phyloP scores from a whole-genome alignment of 2,329 filamentous ascomycete genomes.

The Colletotrichum spaethianum region DNA sequence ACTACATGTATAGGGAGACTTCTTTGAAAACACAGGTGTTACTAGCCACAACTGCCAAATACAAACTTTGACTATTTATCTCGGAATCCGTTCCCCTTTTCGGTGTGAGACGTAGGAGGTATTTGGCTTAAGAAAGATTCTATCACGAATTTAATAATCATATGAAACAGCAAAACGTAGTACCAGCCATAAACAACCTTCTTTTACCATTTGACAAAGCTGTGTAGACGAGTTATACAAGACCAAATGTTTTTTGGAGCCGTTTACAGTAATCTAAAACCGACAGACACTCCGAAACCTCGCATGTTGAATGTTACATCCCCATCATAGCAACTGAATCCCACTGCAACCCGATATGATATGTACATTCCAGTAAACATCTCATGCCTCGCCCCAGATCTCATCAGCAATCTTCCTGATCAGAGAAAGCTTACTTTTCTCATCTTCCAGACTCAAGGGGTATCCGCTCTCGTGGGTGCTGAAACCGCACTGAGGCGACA shows the following conservation, averaged over 20 bases:
- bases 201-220: no score
- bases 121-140: fast-evolving
- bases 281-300: background rate
- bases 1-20: background rate
- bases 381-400: slow-evolving; percentile 69
- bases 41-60: background rate
- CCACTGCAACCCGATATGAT: no score
- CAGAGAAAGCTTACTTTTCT: slow-evolving; percentile 80
- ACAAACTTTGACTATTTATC: no score
- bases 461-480: slow-evolving; percentile 83
- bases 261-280: slow-evolving; percentile 11
- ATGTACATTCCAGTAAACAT: no score
- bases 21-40: background rate
- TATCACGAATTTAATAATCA: background rate
- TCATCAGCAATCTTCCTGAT: slow-evolving; percentile 81
- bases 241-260: background rate
- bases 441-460: slow-evolving; percentile 76
- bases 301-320: slow-evolving; percentile 7
- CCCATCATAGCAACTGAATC: background rate
- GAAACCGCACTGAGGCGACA: slow-evolving; percentile 82
- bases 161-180: no score
- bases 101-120: background rate
- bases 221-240: no score
- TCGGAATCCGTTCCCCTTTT: background rate
- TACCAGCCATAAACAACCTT: no score